phyloP scores from a whole-genome alignment of 164 flowering plant species.

The Liquidambar formosana region DNA sequence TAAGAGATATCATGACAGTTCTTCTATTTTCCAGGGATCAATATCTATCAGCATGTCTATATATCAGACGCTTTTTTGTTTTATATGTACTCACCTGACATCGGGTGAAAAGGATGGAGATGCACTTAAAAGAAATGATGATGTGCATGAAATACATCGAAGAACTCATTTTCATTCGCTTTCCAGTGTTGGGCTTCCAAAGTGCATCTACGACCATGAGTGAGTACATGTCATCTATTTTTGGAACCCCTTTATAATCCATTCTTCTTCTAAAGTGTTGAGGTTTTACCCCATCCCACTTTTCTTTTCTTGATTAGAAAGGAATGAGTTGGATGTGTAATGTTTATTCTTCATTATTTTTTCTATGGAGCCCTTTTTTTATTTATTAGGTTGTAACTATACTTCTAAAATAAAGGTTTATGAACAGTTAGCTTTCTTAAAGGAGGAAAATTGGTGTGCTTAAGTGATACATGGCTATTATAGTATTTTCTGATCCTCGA shows the following conservation, averaged over 20 bases:
- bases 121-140: constrained; percentile 76
- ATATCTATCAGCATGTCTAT: constrained; percentile 95
- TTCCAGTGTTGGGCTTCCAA: constrained; percentile 56
- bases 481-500: too few species aligned
- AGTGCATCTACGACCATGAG: constrained; percentile 81
- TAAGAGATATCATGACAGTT: constrained; percentile 3
- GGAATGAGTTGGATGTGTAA: too few species aligned
- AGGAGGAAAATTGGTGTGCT: too few species aligned
- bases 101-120: constrained; percentile 90
- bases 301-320: too few species aligned
- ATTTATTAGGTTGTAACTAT: too few species aligned
- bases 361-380: too few species aligned
- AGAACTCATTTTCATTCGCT: constrained; percentile 66
- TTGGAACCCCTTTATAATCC: neutral
- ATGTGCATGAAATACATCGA: constrained; percentile 80
- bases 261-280: neutral
- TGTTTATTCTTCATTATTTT: too few species aligned
- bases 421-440: too few species aligned
- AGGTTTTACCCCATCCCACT: neutral
- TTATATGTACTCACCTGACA: constrained; percentile 89
- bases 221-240: constrained; percentile 36
- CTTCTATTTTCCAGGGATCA: constrained; percentile 70
- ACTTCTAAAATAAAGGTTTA: too few species aligned
- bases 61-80: constrained; percentile 91
- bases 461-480: too few species aligned